phyloP scores from a whole-genome alignment of 2,329 filamentous ascomycete genomes.

The Ophidiomyces ophidiicola region DNA sequence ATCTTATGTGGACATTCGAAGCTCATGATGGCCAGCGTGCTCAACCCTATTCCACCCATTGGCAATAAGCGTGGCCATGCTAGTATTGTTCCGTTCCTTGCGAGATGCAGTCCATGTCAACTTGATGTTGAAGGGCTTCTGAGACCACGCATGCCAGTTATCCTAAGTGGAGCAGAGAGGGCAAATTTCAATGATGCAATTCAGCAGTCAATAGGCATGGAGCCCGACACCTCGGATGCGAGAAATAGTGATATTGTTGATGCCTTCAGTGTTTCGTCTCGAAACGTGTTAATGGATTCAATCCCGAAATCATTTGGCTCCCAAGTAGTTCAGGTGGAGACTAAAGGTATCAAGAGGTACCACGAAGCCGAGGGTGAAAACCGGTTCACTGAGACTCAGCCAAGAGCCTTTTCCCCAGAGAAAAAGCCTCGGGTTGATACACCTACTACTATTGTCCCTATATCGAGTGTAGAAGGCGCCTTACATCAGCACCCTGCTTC shows the following conservation, averaged over 20 bases:
- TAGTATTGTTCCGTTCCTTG: slow-evolving; percentile 70
- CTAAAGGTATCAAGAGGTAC: background rate
- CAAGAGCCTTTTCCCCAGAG: background rate
- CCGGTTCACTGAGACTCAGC: background rate
- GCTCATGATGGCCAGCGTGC: slow-evolving; percentile 67
- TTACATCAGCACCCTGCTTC: background rate
- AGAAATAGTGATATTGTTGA: no score
- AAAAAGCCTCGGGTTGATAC: slow-evolving; percentile 6
- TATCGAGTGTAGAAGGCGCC: background rate
- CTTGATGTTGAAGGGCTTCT: slow-evolving; percentile 59
- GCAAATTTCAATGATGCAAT: slow-evolving; percentile 20
- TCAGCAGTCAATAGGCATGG: no score
- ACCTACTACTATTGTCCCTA: background rate
- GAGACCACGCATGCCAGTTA: slow-evolving; percentile 40
- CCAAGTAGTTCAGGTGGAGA: no score
- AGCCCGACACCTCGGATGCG: no score
- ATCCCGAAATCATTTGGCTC: no score
- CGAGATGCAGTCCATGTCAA: slow-evolving; percentile 50
- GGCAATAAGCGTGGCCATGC: slow-evolving; percentile 51
- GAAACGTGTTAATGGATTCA: no score
- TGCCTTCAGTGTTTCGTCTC: no score
- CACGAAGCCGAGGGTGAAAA: background rate
- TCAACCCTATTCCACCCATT: slow-evolving; percentile 60
- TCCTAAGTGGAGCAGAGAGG: slow-evolving; percentile 22
- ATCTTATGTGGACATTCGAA: slow-evolving; percentile 57